These are phyloP conservation scores for Wickerhamiella shivajii DNA, from an alignment of 805 yeast genomes.

Conservation along the genomic window DNA sequence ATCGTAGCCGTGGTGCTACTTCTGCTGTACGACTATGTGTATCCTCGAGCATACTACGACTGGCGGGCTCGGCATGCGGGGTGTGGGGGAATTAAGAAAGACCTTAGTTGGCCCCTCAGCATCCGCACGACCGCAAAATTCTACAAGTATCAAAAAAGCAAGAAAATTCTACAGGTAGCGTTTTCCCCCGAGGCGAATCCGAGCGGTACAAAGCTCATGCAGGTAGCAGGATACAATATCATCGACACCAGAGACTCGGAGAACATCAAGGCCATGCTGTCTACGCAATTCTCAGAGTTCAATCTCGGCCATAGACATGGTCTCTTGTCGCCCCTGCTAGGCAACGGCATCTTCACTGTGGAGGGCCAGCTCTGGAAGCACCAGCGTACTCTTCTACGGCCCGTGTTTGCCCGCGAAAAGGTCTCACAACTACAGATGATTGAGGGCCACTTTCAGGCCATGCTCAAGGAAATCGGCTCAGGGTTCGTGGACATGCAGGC, in stretches of 20 bases:
- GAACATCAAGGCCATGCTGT: constrained; percentile 22
- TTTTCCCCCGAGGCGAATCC: not conserved
- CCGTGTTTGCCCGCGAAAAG: constrained; percentile 21
- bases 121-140: not conserved
- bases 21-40: constrained; percentile 4
- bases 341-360: constrained; percentile 24
- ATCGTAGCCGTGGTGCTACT: not conserved
- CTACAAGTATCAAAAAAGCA: not conserved
- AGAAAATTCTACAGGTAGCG: not conserved
- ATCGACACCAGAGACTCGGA: constrained; percentile 21
- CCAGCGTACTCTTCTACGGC: constrained; percentile 23
- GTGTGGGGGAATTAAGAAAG: not conserved
- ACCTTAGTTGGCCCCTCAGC: constrained; percentile 9
- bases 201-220: not conserved
- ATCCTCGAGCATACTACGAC: constrained; percentile 6
- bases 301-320: constrained; percentile 19
- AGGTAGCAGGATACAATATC: not conserved
- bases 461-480: not conserved
- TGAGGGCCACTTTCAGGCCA: constrained; percentile 14
- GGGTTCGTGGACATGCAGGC: constrained; percentile 19
- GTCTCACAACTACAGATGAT: constrained; percentile 17
- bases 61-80: constrained; percentile 1
- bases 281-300: constrained; percentile 23
- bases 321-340: constrained; percentile 20
- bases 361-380: constrained; percentile 25